Evolutionary conservation across 2,329 filamentous ascomycete species (phyloP).

Genomic region (Botrytis sinoallii): DNA sequence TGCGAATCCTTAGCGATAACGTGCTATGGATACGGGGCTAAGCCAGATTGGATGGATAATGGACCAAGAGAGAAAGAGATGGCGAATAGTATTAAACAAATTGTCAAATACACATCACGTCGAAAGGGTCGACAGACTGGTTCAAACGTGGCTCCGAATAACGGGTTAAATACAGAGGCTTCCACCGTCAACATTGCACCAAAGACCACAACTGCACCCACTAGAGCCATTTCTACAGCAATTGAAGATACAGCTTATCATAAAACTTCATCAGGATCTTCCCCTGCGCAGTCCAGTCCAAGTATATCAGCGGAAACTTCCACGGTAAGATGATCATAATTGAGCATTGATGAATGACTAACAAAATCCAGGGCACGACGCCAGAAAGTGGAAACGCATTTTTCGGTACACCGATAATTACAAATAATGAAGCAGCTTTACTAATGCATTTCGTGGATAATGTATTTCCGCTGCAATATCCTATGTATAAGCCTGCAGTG

Average conservation of each 20-base stretch:
- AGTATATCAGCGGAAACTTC: neutral
- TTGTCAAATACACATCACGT: constrained; percentile 54
- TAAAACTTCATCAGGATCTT: neutral
- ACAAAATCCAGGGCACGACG: neutral
- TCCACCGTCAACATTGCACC: constrained; percentile 12
- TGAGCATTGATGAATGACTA: neutral
- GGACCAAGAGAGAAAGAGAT: constrained; percentile 45
- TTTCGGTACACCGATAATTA: constrained; percentile 9
- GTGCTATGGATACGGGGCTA: constrained; percentile 50
- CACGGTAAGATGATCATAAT: neutral
- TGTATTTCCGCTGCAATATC: constrained; percentile 60
- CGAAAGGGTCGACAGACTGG: constrained; percentile 35
- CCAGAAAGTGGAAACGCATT: constrained; percentile 7
- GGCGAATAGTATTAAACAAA: constrained; percentile 52
- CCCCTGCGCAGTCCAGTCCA: neutral
- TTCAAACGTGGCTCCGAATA: constrained; percentile 5
- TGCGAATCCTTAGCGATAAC: constrained; percentile 53
- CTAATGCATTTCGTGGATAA: constrained; percentile 61
- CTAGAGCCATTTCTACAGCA: neutral
- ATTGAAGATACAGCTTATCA: neutral
- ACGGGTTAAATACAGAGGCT: constrained; percentile 12
- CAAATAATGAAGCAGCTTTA: constrained; percentile 45
- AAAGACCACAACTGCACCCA: neutral
- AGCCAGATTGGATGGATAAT: constrained; percentile 34
- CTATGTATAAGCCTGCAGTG: constrained; percentile 57